Conservation (phyloP, 2,329 filamentous ascomycete genomes). For the Colletotrichum liaoningense region DNA sequence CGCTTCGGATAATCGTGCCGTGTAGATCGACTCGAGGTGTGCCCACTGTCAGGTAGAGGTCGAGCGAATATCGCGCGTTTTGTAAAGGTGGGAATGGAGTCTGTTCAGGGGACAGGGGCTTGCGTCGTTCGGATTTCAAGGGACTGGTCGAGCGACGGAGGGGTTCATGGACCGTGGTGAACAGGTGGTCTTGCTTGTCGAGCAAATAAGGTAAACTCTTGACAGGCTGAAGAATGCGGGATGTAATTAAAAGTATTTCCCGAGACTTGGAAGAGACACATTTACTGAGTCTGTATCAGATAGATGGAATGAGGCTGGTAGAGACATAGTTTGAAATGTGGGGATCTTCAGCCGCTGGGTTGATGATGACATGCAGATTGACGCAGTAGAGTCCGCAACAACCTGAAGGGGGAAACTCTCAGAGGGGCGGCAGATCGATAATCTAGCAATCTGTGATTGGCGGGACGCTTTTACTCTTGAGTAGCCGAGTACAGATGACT, state of each 20-base stretch:
- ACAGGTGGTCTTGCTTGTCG: not conserved
- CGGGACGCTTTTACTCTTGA: not conserved
- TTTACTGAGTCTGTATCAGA: not conserved
- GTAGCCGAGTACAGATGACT: not conserved
- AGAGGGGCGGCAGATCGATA: not conserved
- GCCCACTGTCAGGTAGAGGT: not conserved
- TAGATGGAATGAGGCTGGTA: conserved; percentile 14
- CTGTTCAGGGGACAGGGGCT: conserved; percentile 1
- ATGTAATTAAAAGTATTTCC: not conserved
- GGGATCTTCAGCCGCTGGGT: conserved; percentile 19
- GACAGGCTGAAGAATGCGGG: not conserved
- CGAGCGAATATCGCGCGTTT: conserved; percentile 13
- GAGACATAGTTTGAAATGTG: conserved; percentile 20
- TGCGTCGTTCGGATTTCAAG: conserved; percentile 12
- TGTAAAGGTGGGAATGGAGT: not conserved
- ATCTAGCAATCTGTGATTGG: conserved; percentile 6
- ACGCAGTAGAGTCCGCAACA: not conserved
- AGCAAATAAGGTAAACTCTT: not conserved
- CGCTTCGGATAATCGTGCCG: conserved; percentile 17
- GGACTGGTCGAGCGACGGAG: not conserved
- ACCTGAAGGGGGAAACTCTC: not conserved
- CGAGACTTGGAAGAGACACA: not conserved
- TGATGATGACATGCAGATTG: conserved; percentile 12
- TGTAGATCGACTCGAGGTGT: conserved; percentile 13
- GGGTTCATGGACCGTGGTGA: not conserved